A percentile compares a stretch with the other conserved stretches of the same genome.
Evolutionary conservation across 768 basidiomycete genomes (phyloP).

Genomic region (Dioszegia hungarica): DNA sequence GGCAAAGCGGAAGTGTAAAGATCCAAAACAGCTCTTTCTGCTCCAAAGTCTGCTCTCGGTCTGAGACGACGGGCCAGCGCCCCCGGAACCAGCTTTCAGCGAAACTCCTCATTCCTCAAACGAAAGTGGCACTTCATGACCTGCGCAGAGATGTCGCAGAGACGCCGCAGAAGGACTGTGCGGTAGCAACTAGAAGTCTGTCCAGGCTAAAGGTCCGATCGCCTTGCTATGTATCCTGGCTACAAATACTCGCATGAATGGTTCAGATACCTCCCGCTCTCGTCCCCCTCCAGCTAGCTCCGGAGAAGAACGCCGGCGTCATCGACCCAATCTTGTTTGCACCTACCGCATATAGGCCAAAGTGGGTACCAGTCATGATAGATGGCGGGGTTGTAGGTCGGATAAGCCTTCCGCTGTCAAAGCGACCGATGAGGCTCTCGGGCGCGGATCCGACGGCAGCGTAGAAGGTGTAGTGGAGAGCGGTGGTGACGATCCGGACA

Average conservation of each 20-base stretch:
- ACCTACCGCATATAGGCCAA: neutral
- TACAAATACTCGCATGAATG: neutral
- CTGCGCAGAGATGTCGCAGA: no score
- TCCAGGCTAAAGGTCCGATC: no score
- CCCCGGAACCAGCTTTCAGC: no score
- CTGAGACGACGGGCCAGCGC: no score
- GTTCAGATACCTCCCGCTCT: neutral
- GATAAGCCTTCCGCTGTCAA: neutral
- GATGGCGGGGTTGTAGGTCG: neutral
- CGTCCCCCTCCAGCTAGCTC: neutral
- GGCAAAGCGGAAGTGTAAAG: no score
- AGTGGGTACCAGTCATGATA: slow-evolving; percentile 3
- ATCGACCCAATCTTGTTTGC: neutral
- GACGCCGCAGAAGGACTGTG: no score
- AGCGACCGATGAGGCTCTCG: neutral
- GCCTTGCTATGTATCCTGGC: no score
- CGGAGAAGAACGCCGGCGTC: neutral
- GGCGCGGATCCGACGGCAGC: neutral
- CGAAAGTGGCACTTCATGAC: no score
- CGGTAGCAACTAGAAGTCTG: no score
- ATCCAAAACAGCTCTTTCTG: no score
- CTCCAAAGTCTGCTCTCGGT: no score
- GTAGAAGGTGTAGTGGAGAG: neutral
- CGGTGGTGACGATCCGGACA: neutral
- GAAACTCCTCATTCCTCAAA: no score